Conservation (phyloP, 306 rosid genomes). For the Arachis stenosperma region DNA sequence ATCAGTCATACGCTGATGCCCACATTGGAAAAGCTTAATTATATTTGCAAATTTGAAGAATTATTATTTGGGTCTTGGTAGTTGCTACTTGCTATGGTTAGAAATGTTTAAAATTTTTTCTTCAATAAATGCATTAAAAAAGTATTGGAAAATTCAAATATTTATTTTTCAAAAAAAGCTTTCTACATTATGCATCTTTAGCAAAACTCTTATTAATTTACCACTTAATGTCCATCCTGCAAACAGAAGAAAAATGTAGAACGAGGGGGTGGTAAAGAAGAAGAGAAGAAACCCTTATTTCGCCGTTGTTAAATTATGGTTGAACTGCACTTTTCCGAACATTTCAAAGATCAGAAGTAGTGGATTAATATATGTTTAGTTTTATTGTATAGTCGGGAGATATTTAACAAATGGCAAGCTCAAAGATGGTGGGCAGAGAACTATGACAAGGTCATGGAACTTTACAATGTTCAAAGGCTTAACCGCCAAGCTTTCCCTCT, state of each 20-base stretch:
- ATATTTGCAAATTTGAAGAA: not conserved
- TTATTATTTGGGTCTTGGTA: not conserved
- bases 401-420: constrained; percentile 64
- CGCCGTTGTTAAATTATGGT: constrained; percentile 27
- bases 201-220: not conserved
- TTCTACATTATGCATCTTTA: no score
- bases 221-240: not conserved
- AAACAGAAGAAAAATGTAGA: not conserved
- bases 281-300: constrained; percentile 7
- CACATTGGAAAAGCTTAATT: not conserved
- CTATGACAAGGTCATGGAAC: constrained; percentile 61
- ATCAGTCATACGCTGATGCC: not conserved
- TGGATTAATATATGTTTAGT: constrained; percentile 29
- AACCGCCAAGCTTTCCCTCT: constrained; percentile 59
- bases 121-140: no score
- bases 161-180: no score
- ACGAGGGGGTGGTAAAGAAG: not conserved
- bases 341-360: constrained; percentile 4
- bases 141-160: no score
- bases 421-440: constrained; percentile 68
- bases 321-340: constrained; percentile 13
- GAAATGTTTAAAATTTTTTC: no score
- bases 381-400: constrained; percentile 52
- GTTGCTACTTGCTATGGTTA: no score
- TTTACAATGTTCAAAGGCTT: constrained; percentile 61